phyloP scores from a whole-genome alignment of 2,329 filamentous ascomycete species.

The Aspergillus neoniger region DNA sequence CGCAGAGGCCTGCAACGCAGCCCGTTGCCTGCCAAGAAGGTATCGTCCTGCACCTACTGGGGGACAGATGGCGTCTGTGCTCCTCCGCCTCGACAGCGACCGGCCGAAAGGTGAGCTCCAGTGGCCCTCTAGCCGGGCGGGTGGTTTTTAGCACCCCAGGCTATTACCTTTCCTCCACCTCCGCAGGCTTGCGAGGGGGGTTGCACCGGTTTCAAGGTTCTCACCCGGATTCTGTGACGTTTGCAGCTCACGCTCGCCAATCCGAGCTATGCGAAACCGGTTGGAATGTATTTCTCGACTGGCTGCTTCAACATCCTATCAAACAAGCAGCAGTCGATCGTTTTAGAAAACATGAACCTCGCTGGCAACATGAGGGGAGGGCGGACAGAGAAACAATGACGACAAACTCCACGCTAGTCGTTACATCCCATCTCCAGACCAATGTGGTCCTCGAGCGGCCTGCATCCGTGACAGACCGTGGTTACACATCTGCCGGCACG shows the following conservation, averaged over 20 bases:
- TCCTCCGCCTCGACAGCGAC: constrained; percentile 12
- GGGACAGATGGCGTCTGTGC: constrained; percentile 20
- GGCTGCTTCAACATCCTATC: neutral
- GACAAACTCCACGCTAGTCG: neutral
- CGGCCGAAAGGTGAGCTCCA: constrained; percentile 10
- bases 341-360: neutral
- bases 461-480: constrained; percentile 13
- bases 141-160: constrained; percentile 1
- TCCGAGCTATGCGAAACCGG: neutral
- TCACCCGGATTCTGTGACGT: neutral
- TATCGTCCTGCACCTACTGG: constrained; percentile 14
- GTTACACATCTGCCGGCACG: constrained; percentile 14
- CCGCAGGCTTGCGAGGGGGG: neutral
- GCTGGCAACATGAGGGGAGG: neutral
- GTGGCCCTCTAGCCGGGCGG: neutral
- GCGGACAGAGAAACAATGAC: neutral
- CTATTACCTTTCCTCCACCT: neutral
- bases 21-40: constrained; percentile 19
- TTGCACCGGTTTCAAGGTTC: neutral
- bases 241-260: neutral
- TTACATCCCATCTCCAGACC: neutral
- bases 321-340: neutral
- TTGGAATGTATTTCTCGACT: neutral
- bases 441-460: constrained; percentile 4
- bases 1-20: constrained; percentile 17